Evolutionary conservation across 192 early-diverging fungal genomes (phyloP).

Genomic region (Podila verticillata): DNA sequence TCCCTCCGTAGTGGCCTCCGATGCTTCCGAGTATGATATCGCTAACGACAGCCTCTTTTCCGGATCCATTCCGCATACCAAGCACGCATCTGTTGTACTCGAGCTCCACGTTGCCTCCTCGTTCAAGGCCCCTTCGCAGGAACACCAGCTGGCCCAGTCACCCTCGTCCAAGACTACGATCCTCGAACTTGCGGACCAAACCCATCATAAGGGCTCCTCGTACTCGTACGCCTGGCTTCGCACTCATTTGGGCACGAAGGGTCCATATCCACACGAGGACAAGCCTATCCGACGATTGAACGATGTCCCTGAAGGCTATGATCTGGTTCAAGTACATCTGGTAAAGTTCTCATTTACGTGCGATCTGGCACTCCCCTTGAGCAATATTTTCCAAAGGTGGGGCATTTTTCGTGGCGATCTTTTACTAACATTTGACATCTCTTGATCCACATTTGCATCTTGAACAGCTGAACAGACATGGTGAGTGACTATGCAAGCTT

Average conservation of each 20-base stretch:
- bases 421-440: not conserved
- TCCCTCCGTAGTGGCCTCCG: not conserved
- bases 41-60: too few species aligned
- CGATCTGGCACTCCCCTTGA: not conserved
- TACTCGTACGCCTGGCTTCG: constrained; percentile 16
- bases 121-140: too few species aligned
- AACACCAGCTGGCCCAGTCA: not conserved
- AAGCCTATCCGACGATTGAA: constrained; percentile 6
- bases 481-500: not conserved
- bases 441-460: not conserved
- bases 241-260: constrained; percentile 30
- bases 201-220: not conserved
- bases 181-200: not conserved
- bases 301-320: constrained; percentile 33
- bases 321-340: constrained; percentile 31
- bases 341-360: constrained; percentile 12
- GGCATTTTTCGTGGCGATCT: not conserved
- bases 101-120: too few species aligned
- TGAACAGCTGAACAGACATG: constrained; percentile 1
- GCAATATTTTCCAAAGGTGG: not conserved
- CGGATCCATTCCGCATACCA: too few species aligned
- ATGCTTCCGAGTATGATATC: not conserved
- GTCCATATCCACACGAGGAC: constrained; percentile 42
- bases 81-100: too few species aligned
- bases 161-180: not conserved